Conservation (phyloP, 768 basidiomycete genomes). For the Calocera cornea region DNA sequence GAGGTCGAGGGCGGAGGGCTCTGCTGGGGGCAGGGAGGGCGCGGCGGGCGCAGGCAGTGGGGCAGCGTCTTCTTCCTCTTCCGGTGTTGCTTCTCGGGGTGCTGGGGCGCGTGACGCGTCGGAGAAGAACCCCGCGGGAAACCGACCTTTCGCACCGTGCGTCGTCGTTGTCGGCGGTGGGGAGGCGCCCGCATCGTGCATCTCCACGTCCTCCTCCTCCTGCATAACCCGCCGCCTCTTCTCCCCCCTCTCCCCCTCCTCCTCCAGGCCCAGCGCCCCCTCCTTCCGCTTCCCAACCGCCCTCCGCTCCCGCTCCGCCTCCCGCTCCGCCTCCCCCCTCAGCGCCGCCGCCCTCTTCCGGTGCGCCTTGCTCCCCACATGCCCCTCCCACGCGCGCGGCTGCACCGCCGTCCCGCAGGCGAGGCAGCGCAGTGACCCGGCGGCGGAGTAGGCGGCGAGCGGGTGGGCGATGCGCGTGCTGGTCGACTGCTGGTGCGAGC, state of each 20-base stretch:
- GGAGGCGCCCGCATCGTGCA: conserved; percentile 9
- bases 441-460: conserved; percentile 49
- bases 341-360: conserved; percentile 49
- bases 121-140: conserved; percentile 72
- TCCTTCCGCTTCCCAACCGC: conserved; percentile 18
- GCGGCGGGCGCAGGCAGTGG: conserved; percentile 14
- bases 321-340: conserved; percentile 39
- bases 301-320: conserved; percentile 27
- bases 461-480: conserved; percentile 61
- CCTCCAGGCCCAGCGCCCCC: conserved; percentile 16
- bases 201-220: conserved; percentile 21
- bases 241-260: conserved; percentile 27
- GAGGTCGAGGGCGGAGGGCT: conserved; percentile 36
- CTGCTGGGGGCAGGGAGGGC: conserved; percentile 1
- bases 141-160: conserved; percentile 20
- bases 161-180: conserved; percentile 13
- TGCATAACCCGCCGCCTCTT: conserved; percentile 10
- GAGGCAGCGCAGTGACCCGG: conserved; percentile 55
- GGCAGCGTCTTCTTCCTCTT: conserved; percentile 27
- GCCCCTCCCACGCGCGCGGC: conserved; percentile 76
- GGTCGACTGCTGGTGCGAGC: conserved; percentile 53
- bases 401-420: conserved; percentile 53
- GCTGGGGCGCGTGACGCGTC: conserved; percentile 45
- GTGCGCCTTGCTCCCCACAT: conserved; percentile 68
- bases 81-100: conserved; percentile 23